Evolutionary conservation across 2,329 filamentous ascomycete species (phyloP).

Genomic region (Xylariaceae sp.): DNA sequence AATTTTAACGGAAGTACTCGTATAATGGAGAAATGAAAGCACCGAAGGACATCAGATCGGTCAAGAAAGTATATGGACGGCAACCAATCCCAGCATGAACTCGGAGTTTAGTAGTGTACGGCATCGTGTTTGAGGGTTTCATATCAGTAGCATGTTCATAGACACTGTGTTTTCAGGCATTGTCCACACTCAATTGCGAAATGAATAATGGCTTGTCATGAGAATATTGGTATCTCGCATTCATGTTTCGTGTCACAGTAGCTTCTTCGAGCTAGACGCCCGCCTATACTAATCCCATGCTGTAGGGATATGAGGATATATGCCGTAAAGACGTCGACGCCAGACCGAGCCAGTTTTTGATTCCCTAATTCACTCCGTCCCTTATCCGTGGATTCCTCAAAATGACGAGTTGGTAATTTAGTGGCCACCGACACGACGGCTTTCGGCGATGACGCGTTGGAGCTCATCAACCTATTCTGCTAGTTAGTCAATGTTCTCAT

Average conservation of each 20-base stretch:
- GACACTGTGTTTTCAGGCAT: not conserved
- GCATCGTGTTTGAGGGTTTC: not conserved
- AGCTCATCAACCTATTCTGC: constrained; percentile 73
- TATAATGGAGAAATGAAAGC: not conserved
- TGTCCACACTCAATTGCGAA: constrained; percentile 10
- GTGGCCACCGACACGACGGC: constrained; percentile 72
- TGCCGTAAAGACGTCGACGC: constrained; percentile 38
- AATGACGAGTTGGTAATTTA: constrained; percentile 49
- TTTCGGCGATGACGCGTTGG: constrained; percentile 96
- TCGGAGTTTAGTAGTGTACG: constrained; percentile 17
- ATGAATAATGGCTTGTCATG: constrained; percentile 23
- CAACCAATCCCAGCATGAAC: constrained; percentile 20
- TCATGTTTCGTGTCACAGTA: constrained; percentile 35
- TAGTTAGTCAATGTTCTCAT: not conserved
- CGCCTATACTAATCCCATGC: constrained; percentile 23
- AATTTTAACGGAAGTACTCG: not conserved
- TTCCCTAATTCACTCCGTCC: constrained; percentile 28
- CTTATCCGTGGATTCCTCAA: constrained; percentile 8
- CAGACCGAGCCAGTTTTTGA: constrained; percentile 34
- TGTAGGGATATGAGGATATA: constrained; percentile 29
- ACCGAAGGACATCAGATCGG: not conserved
- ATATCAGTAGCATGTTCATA: constrained; percentile 4
- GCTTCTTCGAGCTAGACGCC: constrained; percentile 26
- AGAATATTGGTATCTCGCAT: constrained; percentile 31
- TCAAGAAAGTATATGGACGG: no score